Evolutionary conservation across 208 protist genomes (phyloP).

Genomic region (Acanthamoeba rhysodes): DNA sequence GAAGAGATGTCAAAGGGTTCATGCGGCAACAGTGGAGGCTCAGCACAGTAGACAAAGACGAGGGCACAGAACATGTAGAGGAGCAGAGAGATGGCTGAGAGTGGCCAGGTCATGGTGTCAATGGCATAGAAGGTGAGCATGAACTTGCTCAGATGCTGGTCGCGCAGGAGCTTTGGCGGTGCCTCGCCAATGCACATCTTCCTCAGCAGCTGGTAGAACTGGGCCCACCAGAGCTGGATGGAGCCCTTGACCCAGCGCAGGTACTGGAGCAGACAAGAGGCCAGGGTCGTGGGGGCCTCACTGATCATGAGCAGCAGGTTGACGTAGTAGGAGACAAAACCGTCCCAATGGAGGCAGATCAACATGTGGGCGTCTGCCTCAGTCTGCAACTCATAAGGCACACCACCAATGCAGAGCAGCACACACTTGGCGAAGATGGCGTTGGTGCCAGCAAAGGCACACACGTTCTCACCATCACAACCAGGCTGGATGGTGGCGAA

Average conservation of each 20-base stretch:
- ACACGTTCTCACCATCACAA: conserved; percentile 66
- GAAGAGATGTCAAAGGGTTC: conserved; percentile 61
- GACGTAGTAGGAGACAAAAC: conserved; percentile 74
- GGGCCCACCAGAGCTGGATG: conserved; percentile 75
- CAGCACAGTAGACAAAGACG: conserved; percentile 62
- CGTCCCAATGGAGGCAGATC: conserved; percentile 57
- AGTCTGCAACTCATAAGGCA: conserved; percentile 72
- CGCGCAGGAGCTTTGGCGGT: no score
- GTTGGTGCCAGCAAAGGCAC: conserved; percentile 71
- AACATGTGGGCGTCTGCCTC: conserved; percentile 74
- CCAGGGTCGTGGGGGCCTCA: conserved; percentile 54
- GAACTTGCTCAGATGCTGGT: background rate
- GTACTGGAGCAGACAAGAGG: conserved; percentile 65
- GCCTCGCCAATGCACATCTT: conserved; percentile 50
- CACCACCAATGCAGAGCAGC: conserved; percentile 50
- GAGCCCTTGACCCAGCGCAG: conserved; percentile 74
- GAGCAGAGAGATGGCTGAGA: conserved; percentile 56
- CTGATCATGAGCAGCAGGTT: conserved; percentile 60
- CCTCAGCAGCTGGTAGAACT: conserved; percentile 11
- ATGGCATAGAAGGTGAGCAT: conserved; percentile 66
- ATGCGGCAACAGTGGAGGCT: conserved; percentile 30
- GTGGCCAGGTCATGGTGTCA: conserved; percentile 73
- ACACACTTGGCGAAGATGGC: conserved; percentile 70
- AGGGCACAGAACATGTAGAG: conserved; percentile 77
- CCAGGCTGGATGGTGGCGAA: conserved; percentile 70